Evolutionary conservation across 2,329 filamentous ascomycete species (phyloP).

Genomic region (Penicillium sclerotigenum): DNA sequence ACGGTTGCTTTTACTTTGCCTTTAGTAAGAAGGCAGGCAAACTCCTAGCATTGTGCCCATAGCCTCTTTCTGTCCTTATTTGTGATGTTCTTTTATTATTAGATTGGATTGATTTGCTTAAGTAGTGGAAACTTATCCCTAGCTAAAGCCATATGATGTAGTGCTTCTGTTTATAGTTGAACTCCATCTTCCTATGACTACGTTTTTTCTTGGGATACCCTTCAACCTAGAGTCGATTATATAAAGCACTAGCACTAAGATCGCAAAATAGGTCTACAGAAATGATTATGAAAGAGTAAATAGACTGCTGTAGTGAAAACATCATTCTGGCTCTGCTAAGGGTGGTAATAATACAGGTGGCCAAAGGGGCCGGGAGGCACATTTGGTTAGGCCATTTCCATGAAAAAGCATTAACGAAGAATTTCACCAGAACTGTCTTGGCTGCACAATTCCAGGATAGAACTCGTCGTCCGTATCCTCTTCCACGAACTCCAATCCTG

Average conservation of each 20-base stretch:
- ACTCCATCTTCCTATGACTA: neutral
- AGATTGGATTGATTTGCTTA: neutral
- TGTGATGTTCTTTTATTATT: too few species aligned
- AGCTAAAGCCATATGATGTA: neutral
- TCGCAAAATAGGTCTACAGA: too few species aligned
- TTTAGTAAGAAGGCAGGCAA: neutral
- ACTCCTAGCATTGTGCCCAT: neutral
- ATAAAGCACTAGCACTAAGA: neutral
- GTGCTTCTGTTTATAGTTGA: neutral
- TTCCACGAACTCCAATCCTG: neutral
- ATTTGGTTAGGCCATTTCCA: neutral
- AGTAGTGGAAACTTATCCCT: too few species aligned
- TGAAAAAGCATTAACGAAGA: neutral
- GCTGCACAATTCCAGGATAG: constrained; percentile 1
- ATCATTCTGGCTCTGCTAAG: neutral
- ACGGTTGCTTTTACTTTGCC: neutral
- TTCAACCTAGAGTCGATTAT: neutral
- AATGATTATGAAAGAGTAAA: neutral
- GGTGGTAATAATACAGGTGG: neutral
- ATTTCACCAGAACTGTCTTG: neutral
- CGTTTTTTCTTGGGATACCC: neutral
- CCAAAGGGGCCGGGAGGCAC: neutral
- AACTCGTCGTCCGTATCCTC: constrained; percentile 7
- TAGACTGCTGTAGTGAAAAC: neutral
- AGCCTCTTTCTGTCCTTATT: neutral